Base-by-base conservation (phyloP, 257 asterid genomes). In the Solanum raphanifolium region DNA sequence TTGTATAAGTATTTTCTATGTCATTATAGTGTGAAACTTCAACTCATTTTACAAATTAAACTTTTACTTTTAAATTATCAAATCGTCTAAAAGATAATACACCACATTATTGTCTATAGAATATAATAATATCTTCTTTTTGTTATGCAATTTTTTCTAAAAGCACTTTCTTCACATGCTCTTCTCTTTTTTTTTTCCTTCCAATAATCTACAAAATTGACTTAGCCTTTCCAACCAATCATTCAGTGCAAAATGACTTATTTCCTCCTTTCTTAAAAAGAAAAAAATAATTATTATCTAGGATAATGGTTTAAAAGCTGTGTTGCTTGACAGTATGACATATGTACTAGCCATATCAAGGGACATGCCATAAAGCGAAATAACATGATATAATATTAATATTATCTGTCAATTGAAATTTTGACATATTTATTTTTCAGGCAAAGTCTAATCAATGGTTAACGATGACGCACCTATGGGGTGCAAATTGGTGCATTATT, bases 401-500 rank as follows among this genome's bases (percentile, higher is more conserved):
- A 13, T 32, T 8, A 71, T 32, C 3, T 71, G 7, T 71, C 13
- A 8, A 16, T 32, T 31, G 9, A 71, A 8, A 71, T 71, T 31
- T 71, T 71, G 4, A 71, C 0, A 71, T 71, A 31, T 31, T 71
- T 71, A 71, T 65, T 65, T 65, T 58, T 16, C 15, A 69, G 87
- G 91, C 86, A 96, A 98, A 90, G 60, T 95, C 98, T 25, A 91
- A 75, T 10, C 88, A 90, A 62, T 97, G 99, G 99, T 92, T 97
- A 18, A 92, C 93, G 46, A 97, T 96, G 99, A 90, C 93, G 0
- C 99, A 97, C 38, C 21, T 97, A 83, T 97, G 99, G 99, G 99
- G 99, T 36, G 99, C 99, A 20, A 96, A 91, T 88, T 97, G 99
- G 99, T 91, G 92, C 87, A 93, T 97, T 32, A 93, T 91, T 71